phyloP scores from a whole-genome alignment of 768 basidiomycete genomes.

The Collybia sordida region DNA sequence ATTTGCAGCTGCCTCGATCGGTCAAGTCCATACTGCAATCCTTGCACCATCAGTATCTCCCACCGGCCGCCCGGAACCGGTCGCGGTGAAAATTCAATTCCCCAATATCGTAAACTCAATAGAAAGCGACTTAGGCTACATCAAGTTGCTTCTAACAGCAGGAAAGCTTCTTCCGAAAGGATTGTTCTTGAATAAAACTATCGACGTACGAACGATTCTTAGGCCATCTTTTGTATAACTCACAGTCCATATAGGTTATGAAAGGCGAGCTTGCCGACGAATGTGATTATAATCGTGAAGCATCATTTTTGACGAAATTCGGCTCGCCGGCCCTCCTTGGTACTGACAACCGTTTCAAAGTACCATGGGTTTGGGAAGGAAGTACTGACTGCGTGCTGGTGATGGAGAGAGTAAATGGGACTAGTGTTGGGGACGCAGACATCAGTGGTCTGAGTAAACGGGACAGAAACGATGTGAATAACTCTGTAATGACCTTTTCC shows the following conservation, averaged over 20 bases:
- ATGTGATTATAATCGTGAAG: conserved; percentile 88
- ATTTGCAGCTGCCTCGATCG: conserved; percentile 95
- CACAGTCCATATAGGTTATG: conserved; percentile 61
- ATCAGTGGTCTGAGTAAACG: conserved; percentile 55
- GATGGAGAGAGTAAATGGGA: conserved; percentile 83
- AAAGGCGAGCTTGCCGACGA: conserved; percentile 88
- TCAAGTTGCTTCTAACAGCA: conserved; percentile 78
- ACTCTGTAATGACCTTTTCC: neutral
- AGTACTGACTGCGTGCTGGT: conserved; percentile 84
- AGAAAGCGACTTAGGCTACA: conserved; percentile 81
- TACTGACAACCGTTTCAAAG: conserved; percentile 65
- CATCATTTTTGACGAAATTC: conserved; percentile 65
- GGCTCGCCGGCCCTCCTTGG: conserved; percentile 49
- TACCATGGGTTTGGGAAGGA: conserved; percentile 85
- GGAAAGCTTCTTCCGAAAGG: conserved; percentile 84
- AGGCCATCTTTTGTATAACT: neutral
- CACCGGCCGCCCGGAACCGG: conserved; percentile 52
- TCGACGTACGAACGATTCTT: conserved; percentile 46
- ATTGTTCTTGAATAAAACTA: conserved; percentile 85
- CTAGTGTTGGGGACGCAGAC: conserved; percentile 71
- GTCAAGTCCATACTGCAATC: conserved; percentile 85
- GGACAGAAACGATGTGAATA: conserved; percentile 70
- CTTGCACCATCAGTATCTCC: conserved; percentile 54
- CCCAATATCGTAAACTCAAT: conserved; percentile 90
- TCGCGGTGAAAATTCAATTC: conserved; percentile 92